Evolutionary conservation across 352 stramenopile genomes (phyloP).

Genomic region (Phytophthora constricta): DNA sequence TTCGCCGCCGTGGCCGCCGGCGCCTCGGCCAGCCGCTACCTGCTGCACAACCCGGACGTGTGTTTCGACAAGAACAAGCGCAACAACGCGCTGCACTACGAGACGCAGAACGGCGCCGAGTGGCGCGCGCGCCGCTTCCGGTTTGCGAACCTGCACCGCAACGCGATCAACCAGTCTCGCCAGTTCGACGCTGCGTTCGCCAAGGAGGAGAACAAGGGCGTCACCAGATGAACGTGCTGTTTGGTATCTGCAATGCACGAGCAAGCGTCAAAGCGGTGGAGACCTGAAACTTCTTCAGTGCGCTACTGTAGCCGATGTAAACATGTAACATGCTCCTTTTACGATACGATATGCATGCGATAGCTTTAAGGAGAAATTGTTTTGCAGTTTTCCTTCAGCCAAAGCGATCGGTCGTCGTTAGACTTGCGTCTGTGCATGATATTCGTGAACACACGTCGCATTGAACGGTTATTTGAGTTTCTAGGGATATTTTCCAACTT

Average conservation of each 20-base stretch:
- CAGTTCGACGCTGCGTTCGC: conserved; percentile 59
- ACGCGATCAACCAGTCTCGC: conserved; percentile 70
- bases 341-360: too few relatives aligned
- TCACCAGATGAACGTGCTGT: conserved; percentile 36
- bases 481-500: too few relatives aligned
- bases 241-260: too few relatives aligned
- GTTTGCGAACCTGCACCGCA: conserved; percentile 57
- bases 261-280: too few relatives aligned
- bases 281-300: background rate
- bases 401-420: too few relatives aligned
- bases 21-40: conserved; percentile 36
- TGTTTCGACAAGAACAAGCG: conserved; percentile 49
- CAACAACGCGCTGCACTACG: conserved; percentile 46
- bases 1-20: conserved; percentile 41
- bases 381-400: too few relatives aligned
- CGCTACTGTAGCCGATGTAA: background rate
- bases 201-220: conserved; percentile 59
- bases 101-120: conserved; percentile 33
- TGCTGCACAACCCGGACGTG: conserved; percentile 45
- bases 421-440: too few relatives aligned
- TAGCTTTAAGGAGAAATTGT: too few relatives aligned
- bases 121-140: conserved; percentile 56
- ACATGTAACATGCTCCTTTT: too few relatives aligned
- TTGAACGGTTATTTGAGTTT: too few relatives aligned
- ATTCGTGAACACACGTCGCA: too few relatives aligned